phyloP scores from a whole-genome alignment of 192 early-diverging fungal species.

The Coemansia sp. region DNA sequence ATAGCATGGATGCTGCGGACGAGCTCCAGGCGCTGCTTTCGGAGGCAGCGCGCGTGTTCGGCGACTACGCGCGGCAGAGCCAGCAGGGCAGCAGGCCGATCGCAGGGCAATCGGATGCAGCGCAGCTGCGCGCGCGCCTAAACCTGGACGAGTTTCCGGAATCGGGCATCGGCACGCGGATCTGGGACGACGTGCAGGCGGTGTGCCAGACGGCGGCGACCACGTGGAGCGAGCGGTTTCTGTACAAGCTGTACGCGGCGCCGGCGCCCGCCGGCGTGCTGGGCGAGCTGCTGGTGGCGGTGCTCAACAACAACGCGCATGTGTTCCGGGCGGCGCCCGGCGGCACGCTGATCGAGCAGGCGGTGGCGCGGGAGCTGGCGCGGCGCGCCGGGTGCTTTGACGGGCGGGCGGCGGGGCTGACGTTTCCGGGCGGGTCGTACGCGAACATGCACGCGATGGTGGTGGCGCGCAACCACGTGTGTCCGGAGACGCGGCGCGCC shows the following conservation, averaged over 20 bases:
- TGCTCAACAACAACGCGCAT: conserved; percentile 76
- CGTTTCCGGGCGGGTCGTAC: conserved; percentile 70
- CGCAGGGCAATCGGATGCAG: no score
- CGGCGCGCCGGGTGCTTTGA: conserved; percentile 23
- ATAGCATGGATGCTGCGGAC: no score
- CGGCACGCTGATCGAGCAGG: conserved; percentile 64
- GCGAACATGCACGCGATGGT: conserved; percentile 74
- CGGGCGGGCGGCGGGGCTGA: conserved; percentile 56
- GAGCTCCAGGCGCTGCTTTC: no score
- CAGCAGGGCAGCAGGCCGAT: no score
- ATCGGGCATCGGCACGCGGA: neutral
- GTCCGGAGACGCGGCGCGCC: conserved; percentile 57
- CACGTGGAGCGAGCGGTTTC: conserved; percentile 66
- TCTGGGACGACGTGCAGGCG: conserved; percentile 37
- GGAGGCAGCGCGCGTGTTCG: no score
- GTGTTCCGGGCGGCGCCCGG: conserved; percentile 73
- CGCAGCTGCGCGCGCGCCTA: no score
- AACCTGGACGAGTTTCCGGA: no score
- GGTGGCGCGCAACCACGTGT: conserved; percentile 66
- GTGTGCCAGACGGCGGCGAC: conserved; percentile 25
- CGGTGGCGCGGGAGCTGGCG: conserved; percentile 48
- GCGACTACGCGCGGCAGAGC: no score
- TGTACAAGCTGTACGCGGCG: conserved; percentile 81
- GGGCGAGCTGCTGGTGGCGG: conserved; percentile 61
- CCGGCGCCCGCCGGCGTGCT: conserved; percentile 71